These are phyloP conservation scores for Neurospora crassa DNA, from an alignment of 2,329 filamentous ascomycete genomes.

Conservation along the genomic window DNA sequence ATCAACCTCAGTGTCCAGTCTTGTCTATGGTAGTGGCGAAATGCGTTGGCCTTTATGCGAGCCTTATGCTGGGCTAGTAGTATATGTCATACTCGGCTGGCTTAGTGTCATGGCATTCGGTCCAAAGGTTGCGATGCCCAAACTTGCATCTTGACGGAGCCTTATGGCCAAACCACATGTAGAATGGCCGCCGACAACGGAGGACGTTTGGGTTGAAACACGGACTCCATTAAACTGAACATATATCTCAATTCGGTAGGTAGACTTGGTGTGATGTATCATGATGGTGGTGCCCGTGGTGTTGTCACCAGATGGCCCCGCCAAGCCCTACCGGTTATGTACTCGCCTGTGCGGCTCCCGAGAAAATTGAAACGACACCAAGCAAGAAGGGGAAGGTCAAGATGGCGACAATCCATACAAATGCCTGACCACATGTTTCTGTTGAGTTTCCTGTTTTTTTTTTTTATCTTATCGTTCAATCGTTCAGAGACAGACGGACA, in stretches of 20 bases:
- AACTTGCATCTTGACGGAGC: background rate
- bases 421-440: background rate
- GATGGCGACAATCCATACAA: background rate
- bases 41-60: background rate
- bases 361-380: background rate
- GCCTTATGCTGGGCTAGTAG: background rate
- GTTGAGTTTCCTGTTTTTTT: background rate
- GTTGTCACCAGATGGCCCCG: background rate
- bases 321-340: background rate
- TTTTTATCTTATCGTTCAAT: too few relatives aligned
- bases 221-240: background rate
- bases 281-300: background rate
- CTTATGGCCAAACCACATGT: too few relatives aligned
- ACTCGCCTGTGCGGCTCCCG: background rate
- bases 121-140: too few relatives aligned
- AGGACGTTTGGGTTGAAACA: background rate
- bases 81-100: background rate
- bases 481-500: background rate
- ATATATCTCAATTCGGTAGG: too few relatives aligned
- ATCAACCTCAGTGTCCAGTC: background rate
- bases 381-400: background rate
- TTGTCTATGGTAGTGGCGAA: background rate
- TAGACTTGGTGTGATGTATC: background rate
- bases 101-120: too few relatives aligned
- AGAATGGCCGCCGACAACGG: background rate